Base-by-base conservation (phyloP, 2,329 filamentous ascomycete genomes). In the Pseudohalonectria lignicola region DNA sequence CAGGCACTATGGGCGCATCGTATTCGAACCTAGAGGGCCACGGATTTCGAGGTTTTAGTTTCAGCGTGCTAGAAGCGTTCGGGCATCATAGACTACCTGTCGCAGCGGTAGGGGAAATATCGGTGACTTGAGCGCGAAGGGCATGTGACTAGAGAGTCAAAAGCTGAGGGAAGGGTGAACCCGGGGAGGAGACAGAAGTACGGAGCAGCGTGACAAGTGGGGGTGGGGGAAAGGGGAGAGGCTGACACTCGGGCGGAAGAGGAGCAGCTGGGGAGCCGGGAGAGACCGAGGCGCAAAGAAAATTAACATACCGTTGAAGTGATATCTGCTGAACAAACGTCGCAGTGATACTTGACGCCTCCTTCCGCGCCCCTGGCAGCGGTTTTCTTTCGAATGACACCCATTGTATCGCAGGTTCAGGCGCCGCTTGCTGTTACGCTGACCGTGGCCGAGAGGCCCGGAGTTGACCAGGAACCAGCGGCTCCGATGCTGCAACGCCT, bases 371-470 rank as follows among this genome's bases (percentile, higher is more conserved):
- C 86, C 54, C 85, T 74, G 39, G 81, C 79, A 48, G 83, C 84
- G 43, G 86, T 92, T 67, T 95, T 95, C 71, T 95, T 95, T 57
- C 88, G 83, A 58, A 95, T 94, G 53, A 94, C 83, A 50, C 87
- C 88, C 90, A 95, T 95, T 49, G 46, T 50, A 43, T 51, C 49
- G 29, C 32, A 26, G 33, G 40, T 38, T 37, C 37, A 39, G 39
- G 34, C 34, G 34, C n/a, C n/a, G n/a, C n/a, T n/a, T n/a, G n/a
- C n/a, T n/a, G n/a, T n/a, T n/a, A n/a, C n/a, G n/a, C n/a, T n/a
- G n/a, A n/a, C n/a, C n/a, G n/a, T n/a, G n/a, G n/a, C n/a, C n/a
- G n/a, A n/a, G n/a, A n/a, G n/a, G n/a, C 37, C 29, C 28, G 35
- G 37, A 20, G 40, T 42, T 45, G 41, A 36, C 42, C 40, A 44